These are phyloP conservation scores for Monosporascus ibericus DNA, from an alignment of 2,329 filamentous ascomycete genomes.

Conservation along the genomic window DNA sequence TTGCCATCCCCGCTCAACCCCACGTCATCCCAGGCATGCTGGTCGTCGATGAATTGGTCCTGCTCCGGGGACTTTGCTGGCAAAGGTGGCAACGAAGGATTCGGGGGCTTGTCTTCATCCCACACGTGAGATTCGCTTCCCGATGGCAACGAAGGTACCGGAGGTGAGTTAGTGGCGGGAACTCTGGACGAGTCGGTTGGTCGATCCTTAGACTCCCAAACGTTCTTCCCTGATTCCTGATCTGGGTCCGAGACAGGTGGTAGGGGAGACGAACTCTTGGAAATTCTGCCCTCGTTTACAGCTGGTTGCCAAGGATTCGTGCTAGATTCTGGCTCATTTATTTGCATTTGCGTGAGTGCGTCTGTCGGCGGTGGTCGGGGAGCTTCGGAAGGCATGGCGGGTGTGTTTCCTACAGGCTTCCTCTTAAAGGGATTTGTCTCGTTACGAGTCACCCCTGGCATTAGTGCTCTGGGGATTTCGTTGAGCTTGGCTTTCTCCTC, in stretches of 20 bases:
- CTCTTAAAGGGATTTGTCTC: slow-evolving; percentile 52
- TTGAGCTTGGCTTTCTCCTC: slow-evolving; percentile 12
- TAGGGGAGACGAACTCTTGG: slow-evolving; percentile 21
- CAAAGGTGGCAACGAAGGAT: slow-evolving; percentile 15
- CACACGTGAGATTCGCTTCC: slow-evolving; percentile 35
- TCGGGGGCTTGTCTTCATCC: slow-evolving; percentile 29
- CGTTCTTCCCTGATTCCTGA: slow-evolving; percentile 25
- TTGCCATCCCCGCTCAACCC: slow-evolving; percentile 36
- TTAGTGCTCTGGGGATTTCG: slow-evolving; percentile 26
- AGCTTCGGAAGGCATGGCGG: slow-evolving; percentile 9
- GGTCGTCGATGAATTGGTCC: slow-evolving; percentile 33
- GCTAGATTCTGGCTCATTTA: slow-evolving; percentile 32
- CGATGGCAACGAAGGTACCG: slow-evolving; percentile 30
- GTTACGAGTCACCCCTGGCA: slow-evolving; percentile 25
- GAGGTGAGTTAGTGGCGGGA: slow-evolving; percentile 24
- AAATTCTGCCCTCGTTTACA: slow-evolving; percentile 16
- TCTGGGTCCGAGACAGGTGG: slow-evolving; percentile 16
- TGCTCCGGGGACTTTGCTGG: slow-evolving; percentile 18
- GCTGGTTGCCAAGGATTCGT: slow-evolving; percentile 41
- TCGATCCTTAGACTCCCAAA: slow-evolving; percentile 29
- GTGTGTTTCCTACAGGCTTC: slow-evolving; percentile 28
- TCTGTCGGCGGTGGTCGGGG: slow-evolving; percentile 25
- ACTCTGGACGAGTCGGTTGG: slow-evolving; percentile 26
- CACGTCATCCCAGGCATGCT: slow-evolving; percentile 46
- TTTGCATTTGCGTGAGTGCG: slow-evolving; percentile 35